Evolutionary conservation across 441 rosid genomes (phyloP).

Genomic region (Capsella rubella): DNA sequence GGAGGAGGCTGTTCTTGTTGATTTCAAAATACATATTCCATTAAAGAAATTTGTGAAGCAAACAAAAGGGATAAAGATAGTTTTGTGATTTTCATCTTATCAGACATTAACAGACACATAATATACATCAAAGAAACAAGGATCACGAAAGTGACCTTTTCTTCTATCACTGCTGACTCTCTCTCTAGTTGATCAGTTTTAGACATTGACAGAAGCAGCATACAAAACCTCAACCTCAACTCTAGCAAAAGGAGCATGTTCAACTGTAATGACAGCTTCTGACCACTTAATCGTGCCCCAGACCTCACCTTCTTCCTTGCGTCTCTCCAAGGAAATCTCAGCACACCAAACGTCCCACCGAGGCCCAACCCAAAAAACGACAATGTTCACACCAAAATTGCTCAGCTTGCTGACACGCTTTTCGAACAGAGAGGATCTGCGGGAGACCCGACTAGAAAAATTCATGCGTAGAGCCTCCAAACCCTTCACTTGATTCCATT

Average conservation of each 20-base stretch:
- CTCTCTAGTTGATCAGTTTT: not conserved
- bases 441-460: not conserved
- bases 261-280: not conserved
- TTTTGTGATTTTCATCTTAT: constrained; percentile 2
- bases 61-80: constrained; percentile 10
- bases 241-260: not conserved
- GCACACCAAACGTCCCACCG: not conserved
- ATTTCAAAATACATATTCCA: constrained; percentile 31
- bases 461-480: not conserved
- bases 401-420: not conserved
- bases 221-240: not conserved
- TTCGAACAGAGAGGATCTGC: not conserved
- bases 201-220: not conserved
- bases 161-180: not conserved
- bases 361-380: not conserved
- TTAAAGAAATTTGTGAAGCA: constrained; percentile 3
- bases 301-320: not conserved
- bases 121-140: not conserved
- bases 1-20: constrained; percentile 35
- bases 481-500: not conserved
- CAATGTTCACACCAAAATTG: not conserved
- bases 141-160: not conserved
- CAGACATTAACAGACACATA: not conserved
- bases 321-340: not conserved
- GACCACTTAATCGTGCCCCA: not conserved